Evolutionary conservation across 768 basidiomycete species (phyloP), one percentile per base, ranked within the genome.

Genomic region (Porphyrellus cyaneotinctus): DNA sequence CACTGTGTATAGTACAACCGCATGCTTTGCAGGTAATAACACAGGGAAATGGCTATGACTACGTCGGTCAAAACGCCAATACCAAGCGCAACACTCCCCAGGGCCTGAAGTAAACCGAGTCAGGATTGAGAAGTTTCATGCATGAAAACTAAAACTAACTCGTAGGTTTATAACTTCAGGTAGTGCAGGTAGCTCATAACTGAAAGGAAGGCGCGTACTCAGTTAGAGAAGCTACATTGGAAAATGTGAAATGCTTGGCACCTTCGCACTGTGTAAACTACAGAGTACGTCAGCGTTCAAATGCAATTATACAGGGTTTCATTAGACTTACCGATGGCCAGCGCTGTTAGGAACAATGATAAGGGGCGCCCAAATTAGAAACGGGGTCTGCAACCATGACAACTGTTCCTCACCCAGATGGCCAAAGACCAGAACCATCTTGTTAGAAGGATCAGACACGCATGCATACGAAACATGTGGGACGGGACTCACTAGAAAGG

Each of bases 21-120:
- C 57, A 85, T 72, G 46, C 61, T 72, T 49, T 78, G 76, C 56
- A 86, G 69, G 66, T 80, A 84, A 56, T 65, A 81, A 54, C 76
- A 79, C 11, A 85, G 72, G 2, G 81, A 70, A 0, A 60, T 64
- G 5, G 84, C 79, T 30, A 78, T 83, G 31, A 73, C 52, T 5
- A 79, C 58, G 62, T 87, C 84, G 7, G 79, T 78, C 7, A 72
- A 30, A 35, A 78, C 73, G 2, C 81, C 78, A 18, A 77, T 56
- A n/a, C 69, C 74, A 3, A 87, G 72, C 0, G 82, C 72, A 5
- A 76, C 30, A 20, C 72, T 74, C 1, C 78, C 84, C 17, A 82
- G 48, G 2, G 71, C 28, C 81, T 83, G 55, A 39, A 49, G 26
- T 1, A 43, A 22, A 30, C 2, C 10, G 8, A 8, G 26, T 60